These are phyloP conservation scores for Leptodontidium sp. DNA, from an alignment of 2,329 filamentous ascomycete genomes.

Conservation along the genomic window DNA sequence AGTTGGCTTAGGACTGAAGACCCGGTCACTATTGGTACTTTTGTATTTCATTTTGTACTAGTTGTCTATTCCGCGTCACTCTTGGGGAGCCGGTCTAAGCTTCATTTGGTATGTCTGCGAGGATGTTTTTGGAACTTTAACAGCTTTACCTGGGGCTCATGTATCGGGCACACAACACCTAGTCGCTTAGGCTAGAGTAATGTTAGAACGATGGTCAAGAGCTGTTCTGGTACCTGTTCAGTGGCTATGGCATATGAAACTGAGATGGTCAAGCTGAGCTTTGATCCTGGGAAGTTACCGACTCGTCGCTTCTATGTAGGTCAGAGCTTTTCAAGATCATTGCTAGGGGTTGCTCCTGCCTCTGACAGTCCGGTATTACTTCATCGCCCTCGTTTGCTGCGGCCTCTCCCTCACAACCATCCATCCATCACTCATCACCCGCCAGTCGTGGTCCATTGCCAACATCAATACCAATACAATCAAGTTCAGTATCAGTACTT, in stretches of 20 bases:
- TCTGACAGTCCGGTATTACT: neutral
- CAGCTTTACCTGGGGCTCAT: constrained; percentile 30
- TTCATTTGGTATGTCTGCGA: constrained; percentile 32
- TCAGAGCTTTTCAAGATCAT: neutral
- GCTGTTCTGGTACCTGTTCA: neutral
- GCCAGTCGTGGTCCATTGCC: neutral
- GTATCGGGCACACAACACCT: constrained; percentile 23
- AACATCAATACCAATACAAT: constrained; percentile 5
- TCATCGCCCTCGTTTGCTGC: neutral
- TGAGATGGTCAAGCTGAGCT: no score
- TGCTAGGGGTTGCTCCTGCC: neutral
- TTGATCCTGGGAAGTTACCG: neutral
- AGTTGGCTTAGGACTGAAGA: constrained; percentile 15
- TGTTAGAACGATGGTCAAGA: neutral
- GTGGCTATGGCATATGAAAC: neutral
- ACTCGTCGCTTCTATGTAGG: no score
- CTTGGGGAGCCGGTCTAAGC: constrained; percentile 17
- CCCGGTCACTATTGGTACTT: constrained; percentile 26
- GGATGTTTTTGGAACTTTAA: constrained; percentile 37
- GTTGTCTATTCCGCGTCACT: constrained; percentile 12
- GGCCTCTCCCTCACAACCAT: neutral
- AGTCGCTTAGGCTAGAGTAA: constrained; percentile 26
- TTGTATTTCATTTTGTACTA: constrained; percentile 32
- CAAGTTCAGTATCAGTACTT: neutral
- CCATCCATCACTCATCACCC: neutral